A percentile compares a stretch with the other conserved stretches of the same genome.
These are phyloP conservation scores for Pelargonium fulgidum DNA, from an alignment of 441 rosid genomes.

Conservation along the genomic window DNA sequence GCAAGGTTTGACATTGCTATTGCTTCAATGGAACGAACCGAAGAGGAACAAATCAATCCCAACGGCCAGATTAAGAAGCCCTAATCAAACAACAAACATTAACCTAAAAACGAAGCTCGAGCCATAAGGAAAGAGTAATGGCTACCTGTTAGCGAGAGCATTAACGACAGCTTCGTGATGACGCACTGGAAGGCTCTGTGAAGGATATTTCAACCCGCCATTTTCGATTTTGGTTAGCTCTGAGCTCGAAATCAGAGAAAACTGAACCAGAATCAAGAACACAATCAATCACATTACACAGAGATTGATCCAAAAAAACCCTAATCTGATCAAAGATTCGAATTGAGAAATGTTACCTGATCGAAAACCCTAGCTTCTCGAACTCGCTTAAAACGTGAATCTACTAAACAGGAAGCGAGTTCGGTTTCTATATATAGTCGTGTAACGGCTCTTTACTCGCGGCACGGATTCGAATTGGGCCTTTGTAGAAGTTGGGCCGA, in stretches of 20 bases:
- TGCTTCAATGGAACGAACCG: slow-evolving; percentile 60
- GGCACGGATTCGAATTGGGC: no score
- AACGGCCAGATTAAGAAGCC: slow-evolving; percentile 66
- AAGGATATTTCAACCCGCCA: neutral
- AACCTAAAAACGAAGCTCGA: slow-evolving; percentile 2
- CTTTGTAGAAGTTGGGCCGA: no score
- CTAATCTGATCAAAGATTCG: neutral
- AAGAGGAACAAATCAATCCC: slow-evolving; percentile 30
- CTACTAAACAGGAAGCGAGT: no score
- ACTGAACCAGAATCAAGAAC: neutral
- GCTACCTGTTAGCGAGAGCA: neutral
- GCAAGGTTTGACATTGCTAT: slow-evolving; percentile 27
- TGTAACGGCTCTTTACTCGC: no score
- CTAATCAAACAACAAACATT: neutral
- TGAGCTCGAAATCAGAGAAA: neutral
- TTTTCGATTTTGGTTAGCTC: neutral
- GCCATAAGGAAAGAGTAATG: neutral
- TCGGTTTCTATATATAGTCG: no score
- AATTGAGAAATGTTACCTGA: neutral
- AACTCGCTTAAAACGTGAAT: neutral
- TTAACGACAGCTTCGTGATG: neutral
- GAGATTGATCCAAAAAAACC: neutral
- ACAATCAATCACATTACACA: neutral
- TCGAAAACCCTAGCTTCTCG: neutral
- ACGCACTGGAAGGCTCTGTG: neutral